A percentile compares a stretch with the other conserved stretches of the same genome.
These are phyloP conservation scores for Bimuria novae-zelandiae DNA, from an alignment of 2,329 filamentous ascomycete species.

Conservation along the genomic window DNA sequence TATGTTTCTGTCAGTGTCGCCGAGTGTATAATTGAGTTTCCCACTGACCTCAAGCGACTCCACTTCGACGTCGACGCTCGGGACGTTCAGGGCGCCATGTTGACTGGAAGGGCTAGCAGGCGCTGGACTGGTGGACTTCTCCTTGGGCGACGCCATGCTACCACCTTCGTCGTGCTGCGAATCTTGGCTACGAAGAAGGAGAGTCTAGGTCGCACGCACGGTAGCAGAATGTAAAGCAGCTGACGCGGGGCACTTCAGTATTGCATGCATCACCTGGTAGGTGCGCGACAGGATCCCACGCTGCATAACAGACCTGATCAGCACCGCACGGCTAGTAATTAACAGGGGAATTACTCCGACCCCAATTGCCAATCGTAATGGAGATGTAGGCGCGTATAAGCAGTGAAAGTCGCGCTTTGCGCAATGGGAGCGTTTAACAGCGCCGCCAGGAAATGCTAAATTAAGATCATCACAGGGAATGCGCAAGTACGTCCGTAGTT, in stretches of 20 bases:
- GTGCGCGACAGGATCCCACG: neutral
- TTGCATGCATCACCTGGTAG: neutral
- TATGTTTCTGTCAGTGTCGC: neutral
- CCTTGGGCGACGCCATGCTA: neutral
- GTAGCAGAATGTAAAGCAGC: neutral
- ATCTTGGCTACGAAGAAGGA: neutral
- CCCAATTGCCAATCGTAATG: neutral
- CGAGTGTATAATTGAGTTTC: neutral
- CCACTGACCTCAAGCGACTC: conserved; percentile 12
- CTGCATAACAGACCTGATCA: too few species aligned
- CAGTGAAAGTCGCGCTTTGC: neutral
- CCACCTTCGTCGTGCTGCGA: neutral
- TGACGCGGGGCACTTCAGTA: neutral
- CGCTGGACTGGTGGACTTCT: neutral
- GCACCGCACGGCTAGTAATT: neutral
- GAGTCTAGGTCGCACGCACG: neutral
- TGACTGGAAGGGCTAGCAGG: conserved; percentile 2
- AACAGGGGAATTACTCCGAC: neutral
- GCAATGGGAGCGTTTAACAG: neutral
- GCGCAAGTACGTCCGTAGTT: too few species aligned
- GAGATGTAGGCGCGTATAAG: conserved; percentile 1
- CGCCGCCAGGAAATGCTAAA: neutral
- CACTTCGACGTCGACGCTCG: conserved; percentile 13
- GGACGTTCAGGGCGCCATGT: conserved; percentile 3
- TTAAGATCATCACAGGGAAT: too few species aligned